These are phyloP conservation scores for Galerina marginata DNA, from an alignment of 768 basidiomycete genomes.

Conservation along the genomic window DNA sequence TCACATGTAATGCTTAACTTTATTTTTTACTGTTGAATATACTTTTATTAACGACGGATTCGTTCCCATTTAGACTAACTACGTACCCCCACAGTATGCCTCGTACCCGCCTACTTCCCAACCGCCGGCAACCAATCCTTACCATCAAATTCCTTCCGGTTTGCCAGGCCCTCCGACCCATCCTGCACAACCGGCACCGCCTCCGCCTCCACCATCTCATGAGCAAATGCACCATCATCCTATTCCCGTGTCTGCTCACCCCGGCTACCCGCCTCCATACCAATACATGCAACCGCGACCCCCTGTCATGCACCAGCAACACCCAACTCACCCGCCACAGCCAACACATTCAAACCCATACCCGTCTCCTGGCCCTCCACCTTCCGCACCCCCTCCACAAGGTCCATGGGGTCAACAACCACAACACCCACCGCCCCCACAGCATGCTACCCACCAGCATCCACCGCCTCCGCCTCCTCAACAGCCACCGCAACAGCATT, in stretches of 20 bases:
- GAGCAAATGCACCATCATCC: slow-evolving; percentile 49
- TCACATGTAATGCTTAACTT: slow-evolving; percentile 50
- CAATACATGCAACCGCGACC: slow-evolving; percentile 36
- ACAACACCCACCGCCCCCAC: slow-evolving; percentile 35
- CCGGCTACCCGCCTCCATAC: slow-evolving; percentile 35
- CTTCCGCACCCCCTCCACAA: slow-evolving; percentile 45
- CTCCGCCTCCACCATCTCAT: slow-evolving; percentile 38
- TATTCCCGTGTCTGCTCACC: slow-evolving; percentile 40
- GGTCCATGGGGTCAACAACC: slow-evolving; percentile 43
- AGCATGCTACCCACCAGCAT: slow-evolving; percentile 28
- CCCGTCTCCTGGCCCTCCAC: slow-evolving; percentile 48
- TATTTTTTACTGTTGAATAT: slow-evolving; percentile 1
- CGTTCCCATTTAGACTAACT: slow-evolving; percentile 35
- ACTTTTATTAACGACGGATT: slow-evolving; percentile 17
- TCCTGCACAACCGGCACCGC: slow-evolving; percentile 31
- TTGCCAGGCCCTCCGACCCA: slow-evolving; percentile 31
- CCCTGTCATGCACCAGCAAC: slow-evolving; percentile 36
- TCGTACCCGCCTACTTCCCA: slow-evolving; percentile 39
- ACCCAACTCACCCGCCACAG: slow-evolving; percentile 37
- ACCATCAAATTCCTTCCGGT: slow-evolving; percentile 34
- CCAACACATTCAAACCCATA: slow-evolving; percentile 49
- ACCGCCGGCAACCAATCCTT: slow-evolving; percentile 37
- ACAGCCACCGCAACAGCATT: slow-evolving; percentile 24
- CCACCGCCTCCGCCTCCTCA: background rate
- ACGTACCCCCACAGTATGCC: slow-evolving; percentile 47